Conservation (phyloP, 2,329 filamentous ascomycete species). For the Fusarium musae region DNA sequence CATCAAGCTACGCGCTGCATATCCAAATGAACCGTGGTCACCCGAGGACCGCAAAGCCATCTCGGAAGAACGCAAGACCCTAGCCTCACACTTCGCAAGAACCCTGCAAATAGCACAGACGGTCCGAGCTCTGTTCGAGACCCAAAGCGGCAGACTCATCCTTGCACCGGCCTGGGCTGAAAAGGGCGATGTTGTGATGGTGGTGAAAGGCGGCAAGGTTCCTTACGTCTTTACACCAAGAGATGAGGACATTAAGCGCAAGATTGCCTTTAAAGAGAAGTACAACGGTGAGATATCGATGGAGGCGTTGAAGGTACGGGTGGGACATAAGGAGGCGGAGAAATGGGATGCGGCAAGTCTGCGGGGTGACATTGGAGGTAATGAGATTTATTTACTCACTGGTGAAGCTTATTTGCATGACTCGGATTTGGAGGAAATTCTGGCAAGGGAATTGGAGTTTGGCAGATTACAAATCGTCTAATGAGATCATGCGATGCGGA, state of each 20-base stretch:
- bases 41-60: neutral
- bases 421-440: neutral
- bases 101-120: neutral
- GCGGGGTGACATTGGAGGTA: neutral
- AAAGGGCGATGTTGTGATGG: neutral
- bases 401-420: neutral
- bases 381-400: neutral
- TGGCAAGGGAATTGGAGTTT: neutral
- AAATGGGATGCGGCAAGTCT: neutral
- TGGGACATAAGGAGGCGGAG: neutral
- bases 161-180: constrained; percentile 4
- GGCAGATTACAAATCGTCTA: neutral
- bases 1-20: neutral
- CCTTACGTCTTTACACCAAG: neutral
- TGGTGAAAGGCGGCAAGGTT: constrained; percentile 1
- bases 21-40: neutral
- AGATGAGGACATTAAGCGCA: neutral
- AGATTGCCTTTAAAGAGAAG: neutral
- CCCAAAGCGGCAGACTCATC: neutral
- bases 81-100: neutral
- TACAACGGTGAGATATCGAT: neutral
- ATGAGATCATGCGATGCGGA: neutral
- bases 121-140: neutral
- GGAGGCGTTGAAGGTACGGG: neutral
- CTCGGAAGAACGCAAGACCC: neutral